These are phyloP conservation scores for Lentinula aciculospora DNA, from an alignment of 768 basidiomycete species.

Conservation along the genomic window DNA sequence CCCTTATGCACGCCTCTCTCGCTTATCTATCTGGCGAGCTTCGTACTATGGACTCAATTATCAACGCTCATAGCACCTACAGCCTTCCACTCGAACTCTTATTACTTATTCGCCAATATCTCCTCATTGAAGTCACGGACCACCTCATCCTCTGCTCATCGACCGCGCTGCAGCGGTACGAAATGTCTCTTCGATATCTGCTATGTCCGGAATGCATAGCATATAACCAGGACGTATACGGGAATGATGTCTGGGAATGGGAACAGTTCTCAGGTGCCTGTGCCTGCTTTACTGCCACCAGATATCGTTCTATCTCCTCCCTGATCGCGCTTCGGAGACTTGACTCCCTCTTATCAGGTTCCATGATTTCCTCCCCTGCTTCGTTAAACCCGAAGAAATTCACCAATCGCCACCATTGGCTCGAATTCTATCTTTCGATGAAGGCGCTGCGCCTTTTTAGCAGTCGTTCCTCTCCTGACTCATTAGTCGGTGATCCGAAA, in stretches of 20 bases:
- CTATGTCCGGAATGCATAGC: slow-evolving; percentile 31
- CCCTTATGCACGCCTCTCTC: slow-evolving; percentile 49
- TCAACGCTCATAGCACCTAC: slow-evolving; percentile 15
- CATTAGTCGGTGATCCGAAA: not conserved
- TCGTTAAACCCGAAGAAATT: slow-evolving; percentile 1
- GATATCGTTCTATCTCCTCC: slow-evolving; percentile 2
- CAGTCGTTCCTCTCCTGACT: not conserved
- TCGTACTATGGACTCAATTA: slow-evolving; percentile 34
- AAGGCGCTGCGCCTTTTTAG: not conserved
- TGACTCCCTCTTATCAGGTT: not conserved
- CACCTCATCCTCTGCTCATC: slow-evolving; percentile 37
- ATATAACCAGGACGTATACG: slow-evolving; percentile 31
- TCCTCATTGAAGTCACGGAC: slow-evolving; percentile 36
- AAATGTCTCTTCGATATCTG: slow-evolving; percentile 29
- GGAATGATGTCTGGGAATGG: slow-evolving; percentile 31
- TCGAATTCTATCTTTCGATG: slow-evolving; percentile 7
- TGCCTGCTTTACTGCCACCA: slow-evolving; percentile 1
- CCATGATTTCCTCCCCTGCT: not conserved
- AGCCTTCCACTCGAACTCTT: slow-evolving; percentile 48
- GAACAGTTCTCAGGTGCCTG: slow-evolving; percentile 9
- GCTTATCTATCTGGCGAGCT: slow-evolving; percentile 42
- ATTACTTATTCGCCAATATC: slow-evolving; percentile 41
- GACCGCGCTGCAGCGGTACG: slow-evolving; percentile 34
- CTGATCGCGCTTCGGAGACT: not conserved
- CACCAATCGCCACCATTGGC: slow-evolving; percentile 1